These are phyloP conservation scores for Verticillium dahliae DNA, from an alignment of 2,329 filamentous ascomycete genomes.

Conservation along the genomic window DNA sequence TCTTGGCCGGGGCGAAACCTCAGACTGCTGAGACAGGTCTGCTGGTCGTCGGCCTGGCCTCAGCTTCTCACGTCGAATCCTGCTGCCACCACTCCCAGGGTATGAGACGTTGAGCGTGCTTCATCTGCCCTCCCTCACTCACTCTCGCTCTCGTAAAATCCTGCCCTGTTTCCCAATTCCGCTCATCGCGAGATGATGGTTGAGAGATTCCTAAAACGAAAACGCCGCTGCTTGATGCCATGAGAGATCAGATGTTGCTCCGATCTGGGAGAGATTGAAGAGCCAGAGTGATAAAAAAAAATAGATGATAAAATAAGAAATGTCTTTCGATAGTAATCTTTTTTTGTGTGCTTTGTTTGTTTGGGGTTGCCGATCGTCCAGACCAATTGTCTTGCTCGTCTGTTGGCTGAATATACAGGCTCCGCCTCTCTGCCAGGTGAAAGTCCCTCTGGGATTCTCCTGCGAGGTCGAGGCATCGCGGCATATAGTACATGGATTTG, in stretches of 20 bases:
- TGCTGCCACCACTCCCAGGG: neutral
- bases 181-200: neutral
- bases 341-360: neutral
- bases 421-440: neutral
- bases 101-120: neutral
- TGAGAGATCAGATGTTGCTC: conserved; percentile 5
- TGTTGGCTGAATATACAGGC: neutral
- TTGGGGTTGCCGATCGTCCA: neutral
- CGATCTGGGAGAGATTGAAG: conserved; percentile 4
- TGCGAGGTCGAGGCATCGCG: neutral
- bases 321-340: neutral
- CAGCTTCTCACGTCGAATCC: neutral
- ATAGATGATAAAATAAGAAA: conserved; percentile 3
- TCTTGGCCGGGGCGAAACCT: neutral
- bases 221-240: conserved; percentile 13
- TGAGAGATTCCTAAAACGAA: neutral
- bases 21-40: neutral
- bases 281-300: conserved; percentile 7
- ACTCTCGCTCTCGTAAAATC: neutral
- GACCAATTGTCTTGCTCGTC: conserved; percentile 1
- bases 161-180: neutral
- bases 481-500: neutral
- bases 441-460: neutral
- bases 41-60: neutral
- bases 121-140: neutral